phyloP scores from a whole-genome alignment of 2,329 filamentous ascomycete genomes.

The Didymella glomerata region DNA sequence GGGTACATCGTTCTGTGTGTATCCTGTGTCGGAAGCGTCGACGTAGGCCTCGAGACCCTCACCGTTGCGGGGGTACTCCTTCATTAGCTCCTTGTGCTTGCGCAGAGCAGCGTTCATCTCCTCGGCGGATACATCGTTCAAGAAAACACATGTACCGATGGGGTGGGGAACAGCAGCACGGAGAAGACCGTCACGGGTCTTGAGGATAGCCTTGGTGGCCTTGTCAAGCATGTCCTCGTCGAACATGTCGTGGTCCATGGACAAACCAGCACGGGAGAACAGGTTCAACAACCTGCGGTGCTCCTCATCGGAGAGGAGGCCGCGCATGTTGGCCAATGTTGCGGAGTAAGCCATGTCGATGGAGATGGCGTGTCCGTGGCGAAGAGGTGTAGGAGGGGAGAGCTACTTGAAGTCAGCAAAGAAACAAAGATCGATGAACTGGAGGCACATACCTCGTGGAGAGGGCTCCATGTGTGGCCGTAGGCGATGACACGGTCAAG shows the following conservation, averaged over 20 bases:
- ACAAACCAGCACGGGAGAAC: conserved; percentile 74
- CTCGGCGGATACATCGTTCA: conserved; percentile 70
- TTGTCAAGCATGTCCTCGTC: conserved; percentile 71
- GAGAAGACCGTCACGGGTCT: conserved; percentile 73
- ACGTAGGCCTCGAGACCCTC: conserved; percentile 74
- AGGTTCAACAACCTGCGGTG: conserved; percentile 70
- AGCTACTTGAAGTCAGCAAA: conserved; percentile 56
- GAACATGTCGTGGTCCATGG: conserved; percentile 75
- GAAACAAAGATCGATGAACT: not conserved
- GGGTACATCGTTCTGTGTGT: conserved; percentile 58
- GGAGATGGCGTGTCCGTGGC: conserved; percentile 77
- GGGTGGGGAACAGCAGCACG: conserved; percentile 74
- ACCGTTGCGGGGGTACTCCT: conserved; percentile 69
- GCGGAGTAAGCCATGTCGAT: conserved; percentile 81
- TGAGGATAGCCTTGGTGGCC: conserved; percentile 73
- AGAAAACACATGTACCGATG: conserved; percentile 71
- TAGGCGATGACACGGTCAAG: conserved; percentile 77
- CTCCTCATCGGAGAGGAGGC: conserved; percentile 67
- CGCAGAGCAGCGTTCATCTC: conserved; percentile 69
- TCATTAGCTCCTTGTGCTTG: conserved; percentile 70
- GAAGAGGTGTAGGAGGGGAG: conserved; percentile 71
- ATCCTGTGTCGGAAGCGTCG: conserved; percentile 73
- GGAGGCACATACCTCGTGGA: conserved; percentile 60
- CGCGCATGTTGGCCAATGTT: conserved; percentile 70
- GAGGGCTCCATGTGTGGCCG: conserved; percentile 77